Evolutionary conservation across 805 yeast species (phyloP).

Genomic region (Pichia scutulata): DNA sequence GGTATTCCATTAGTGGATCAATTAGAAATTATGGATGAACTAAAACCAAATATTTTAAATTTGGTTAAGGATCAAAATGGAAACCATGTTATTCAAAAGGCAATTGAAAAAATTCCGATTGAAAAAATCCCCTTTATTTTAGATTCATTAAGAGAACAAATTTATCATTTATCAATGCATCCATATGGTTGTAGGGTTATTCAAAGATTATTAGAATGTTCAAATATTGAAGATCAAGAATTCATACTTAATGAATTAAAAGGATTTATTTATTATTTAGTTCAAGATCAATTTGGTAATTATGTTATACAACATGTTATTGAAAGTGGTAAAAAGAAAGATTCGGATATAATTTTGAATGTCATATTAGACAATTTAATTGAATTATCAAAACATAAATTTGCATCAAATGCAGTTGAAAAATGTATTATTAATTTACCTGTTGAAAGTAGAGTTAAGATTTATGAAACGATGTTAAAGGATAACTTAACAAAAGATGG

Average conservation of each 20-base stretch:
- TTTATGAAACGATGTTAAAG: constrained; percentile 60
- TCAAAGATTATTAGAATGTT: constrained; percentile 82
- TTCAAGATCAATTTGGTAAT: constrained; percentile 96
- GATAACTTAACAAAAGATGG: constrained; percentile 37
- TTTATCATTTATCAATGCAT: constrained; percentile 84
- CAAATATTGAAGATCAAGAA: constrained; percentile 55
- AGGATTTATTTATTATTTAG: constrained; percentile 62
- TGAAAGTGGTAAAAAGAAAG: constrained; percentile 65
- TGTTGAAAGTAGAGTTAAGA: constrained; percentile 47
- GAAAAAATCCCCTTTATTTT: constrained; percentile 62
- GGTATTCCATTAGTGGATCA: constrained; percentile 58
- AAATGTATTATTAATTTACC: constrained; percentile 77
- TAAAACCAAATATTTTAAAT: constrained; percentile 47
- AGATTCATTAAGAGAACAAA: constrained; percentile 58
- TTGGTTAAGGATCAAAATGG: constrained; percentile 95
- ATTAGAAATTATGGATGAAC: constrained; percentile 59
- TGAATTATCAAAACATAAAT: constrained; percentile 87
- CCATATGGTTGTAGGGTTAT: constrained; percentile 97
- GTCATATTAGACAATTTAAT: constrained; percentile 59
- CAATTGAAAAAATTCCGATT: constrained; percentile 80
- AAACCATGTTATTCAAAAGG: constrained; percentile 93
- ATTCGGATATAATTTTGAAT: constrained; percentile 49
- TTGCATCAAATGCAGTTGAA: constrained; percentile 96
- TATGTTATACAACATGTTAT: constrained; percentile 95
- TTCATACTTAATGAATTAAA: constrained; percentile 65